A percentile compares a stretch with the other conserved stretches of the same genome.
phyloP scores from a whole-genome alignment of 805 yeast genomes.

The Sugiyamaella marilandica region DNA sequence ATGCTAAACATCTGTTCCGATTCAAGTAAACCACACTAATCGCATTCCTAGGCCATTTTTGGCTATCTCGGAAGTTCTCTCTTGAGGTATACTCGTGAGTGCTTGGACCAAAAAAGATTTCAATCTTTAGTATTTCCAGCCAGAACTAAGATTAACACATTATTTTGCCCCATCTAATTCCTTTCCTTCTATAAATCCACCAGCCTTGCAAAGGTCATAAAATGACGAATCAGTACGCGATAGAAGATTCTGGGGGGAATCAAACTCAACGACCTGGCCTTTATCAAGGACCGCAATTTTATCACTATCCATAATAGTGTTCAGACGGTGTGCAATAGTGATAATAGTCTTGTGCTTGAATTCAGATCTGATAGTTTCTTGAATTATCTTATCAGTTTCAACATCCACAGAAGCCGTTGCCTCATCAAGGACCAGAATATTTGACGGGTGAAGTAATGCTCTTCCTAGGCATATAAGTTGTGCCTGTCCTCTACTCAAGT shows the following conservation, averaged over 20 bases:
- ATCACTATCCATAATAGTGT: conserved; percentile 74
- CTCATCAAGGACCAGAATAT: conserved; percentile 69
- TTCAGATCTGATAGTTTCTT: conserved; percentile 61
- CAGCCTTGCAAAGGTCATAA: conserved; percentile 73
- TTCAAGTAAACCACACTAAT: no score
- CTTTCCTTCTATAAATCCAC: conserved; percentile 46
- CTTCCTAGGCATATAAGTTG: conserved; percentile 74
- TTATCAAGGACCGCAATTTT: conserved; percentile 60
- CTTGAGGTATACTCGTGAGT: no score
- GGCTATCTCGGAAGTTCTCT: no score
- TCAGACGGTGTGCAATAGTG: conserved; percentile 77
- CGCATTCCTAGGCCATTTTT: no score
- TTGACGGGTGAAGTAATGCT: conserved; percentile 62
- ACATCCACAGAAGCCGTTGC: conserved; percentile 76
- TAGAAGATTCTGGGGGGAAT: conserved; percentile 58
- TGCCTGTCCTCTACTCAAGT: conserved; percentile 73
- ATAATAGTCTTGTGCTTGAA: conserved; percentile 66
- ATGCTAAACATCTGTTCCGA: no score
- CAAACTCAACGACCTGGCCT: conserved; percentile 68
- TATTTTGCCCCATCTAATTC: background rate
- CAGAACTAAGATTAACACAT: no score
- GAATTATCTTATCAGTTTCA: conserved; percentile 67
- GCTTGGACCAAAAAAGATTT: no score
- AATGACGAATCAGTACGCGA: conserved; percentile 63
- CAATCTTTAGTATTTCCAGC: no score